Percentiles rank a stretch among this genome's conserved stretches.
phyloP scores from a whole-genome alignment of 805 yeast species.

The Pichia exigua region DNA sequence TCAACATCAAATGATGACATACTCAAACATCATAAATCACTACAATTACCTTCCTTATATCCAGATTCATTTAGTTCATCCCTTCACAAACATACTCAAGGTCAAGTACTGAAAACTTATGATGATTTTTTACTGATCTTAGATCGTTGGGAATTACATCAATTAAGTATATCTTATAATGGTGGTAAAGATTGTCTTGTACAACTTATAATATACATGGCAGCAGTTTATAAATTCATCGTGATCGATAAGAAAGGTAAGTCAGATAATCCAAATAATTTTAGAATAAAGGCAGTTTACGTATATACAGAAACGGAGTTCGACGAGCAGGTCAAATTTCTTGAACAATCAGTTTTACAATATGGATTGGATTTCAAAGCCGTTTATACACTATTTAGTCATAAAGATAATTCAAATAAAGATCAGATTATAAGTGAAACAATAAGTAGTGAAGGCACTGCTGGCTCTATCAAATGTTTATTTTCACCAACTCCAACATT shows the following conservation, averaged over 20 bases:
- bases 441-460: background rate
- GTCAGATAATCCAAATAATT: background rate
- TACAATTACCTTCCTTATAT: conserved; percentile 5
- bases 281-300: conserved; percentile 50
- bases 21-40: background rate
- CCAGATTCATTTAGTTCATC: background rate
- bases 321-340: conserved; percentile 59
- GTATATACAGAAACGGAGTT: conserved; percentile 72
- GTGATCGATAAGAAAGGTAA: conserved; percentile 8
- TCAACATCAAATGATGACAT: background rate
- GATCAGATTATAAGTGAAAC: background rate
- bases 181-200: conserved; percentile 98
- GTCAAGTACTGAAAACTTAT: conserved; percentile 19
- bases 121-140: conserved; percentile 16
- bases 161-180: conserved; percentile 77
- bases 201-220: conserved; percentile 66
- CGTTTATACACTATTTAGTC: conserved; percentile 8
- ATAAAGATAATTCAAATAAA: background rate
- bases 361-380: conserved; percentile 46
- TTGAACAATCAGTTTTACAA: conserved; percentile 40
- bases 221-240: conserved; percentile 33
- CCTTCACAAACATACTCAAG: conserved; percentile 18
- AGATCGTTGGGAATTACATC: conserved; percentile 27
- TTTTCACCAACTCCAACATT: conserved; percentile 29
- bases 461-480: conserved; percentile 2